Evolutionary conservation across 768 basidiomycete genomes (phyloP).

Genomic region (Trametopsis cervina): DNA sequence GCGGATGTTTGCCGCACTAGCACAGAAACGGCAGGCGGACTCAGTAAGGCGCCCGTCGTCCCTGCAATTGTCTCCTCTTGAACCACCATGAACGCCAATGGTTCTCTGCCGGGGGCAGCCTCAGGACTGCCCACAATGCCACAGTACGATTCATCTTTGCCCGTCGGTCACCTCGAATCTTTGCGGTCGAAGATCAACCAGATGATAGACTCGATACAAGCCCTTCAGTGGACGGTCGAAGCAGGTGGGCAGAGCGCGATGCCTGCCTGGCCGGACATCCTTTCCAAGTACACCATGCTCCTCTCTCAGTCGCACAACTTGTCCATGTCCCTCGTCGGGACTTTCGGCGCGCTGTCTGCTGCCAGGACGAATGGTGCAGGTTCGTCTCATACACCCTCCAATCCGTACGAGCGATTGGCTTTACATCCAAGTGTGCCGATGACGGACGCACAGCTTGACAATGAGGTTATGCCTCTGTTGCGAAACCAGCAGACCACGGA

Average conservation of each 20-base stretch:
- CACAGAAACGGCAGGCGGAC: too few relatives aligned
- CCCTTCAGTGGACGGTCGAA: slow-evolving; percentile 58
- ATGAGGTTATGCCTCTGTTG: slow-evolving; percentile 64
- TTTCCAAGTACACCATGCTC: slow-evolving; percentile 80
- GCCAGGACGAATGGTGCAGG: slow-evolving; percentile 8
- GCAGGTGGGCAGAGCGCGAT: slow-evolving; percentile 49
- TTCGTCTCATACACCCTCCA: slow-evolving; percentile 22
- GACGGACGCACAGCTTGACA: slow-evolving; percentile 63
- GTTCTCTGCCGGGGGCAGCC: too few relatives aligned
- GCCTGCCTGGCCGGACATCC: slow-evolving; percentile 81
- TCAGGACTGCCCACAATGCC: too few relatives aligned
- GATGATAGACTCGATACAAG: slow-evolving; percentile 70
- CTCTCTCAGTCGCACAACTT: slow-evolving; percentile 79
- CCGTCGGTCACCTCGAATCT: slow-evolving; percentile 68
- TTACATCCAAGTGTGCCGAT: slow-evolving; percentile 56
- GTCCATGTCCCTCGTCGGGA: slow-evolving; percentile 49
- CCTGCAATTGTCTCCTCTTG: too few relatives aligned
- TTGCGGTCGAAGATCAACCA: slow-evolving; percentile 71
- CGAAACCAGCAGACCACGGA: slow-evolving; percentile 77
- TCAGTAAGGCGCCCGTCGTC: too few relatives aligned
- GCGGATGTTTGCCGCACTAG: too few relatives aligned
- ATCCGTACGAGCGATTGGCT: slow-evolving; percentile 58
- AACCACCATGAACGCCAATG: too few relatives aligned
- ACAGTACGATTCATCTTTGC: too few relatives aligned
- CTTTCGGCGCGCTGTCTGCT: slow-evolving; percentile 11